Base-by-base conservation (phyloP, 352 stramenopile species). In the Paralagenidium karlingii region DNA sequence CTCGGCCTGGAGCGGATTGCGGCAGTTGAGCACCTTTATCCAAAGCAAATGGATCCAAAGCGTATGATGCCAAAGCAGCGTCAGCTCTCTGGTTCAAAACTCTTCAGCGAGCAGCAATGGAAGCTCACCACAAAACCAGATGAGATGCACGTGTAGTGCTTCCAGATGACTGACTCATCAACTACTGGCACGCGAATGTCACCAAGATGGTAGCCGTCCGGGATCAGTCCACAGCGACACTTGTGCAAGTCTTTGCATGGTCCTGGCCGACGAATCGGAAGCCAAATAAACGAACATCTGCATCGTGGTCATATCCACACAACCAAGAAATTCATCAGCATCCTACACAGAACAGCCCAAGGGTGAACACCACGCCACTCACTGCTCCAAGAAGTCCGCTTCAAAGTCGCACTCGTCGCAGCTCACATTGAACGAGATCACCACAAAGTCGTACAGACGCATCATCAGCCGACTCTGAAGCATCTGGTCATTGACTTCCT, bases 61-160 rank as follows among this genome's bases (percentile, higher is more conserved):
- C 13, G 28, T 13, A 33, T 13, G 28, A 33, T 33, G 28, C 28
- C 13, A 33, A 16, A 33, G 28, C 16, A 33, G 28, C 13, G 13
- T 16, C 16, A 13, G 16, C 13, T 16, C 28, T 33, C 28, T 13
- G 16, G 16, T 33, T 13, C 28, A 13, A 33, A 16, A 16, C 13
- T 33, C 13, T 13, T 13, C 13, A 33, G 28, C 28, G 28, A 33
- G 28, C 13, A 33, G 28, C 28, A 13, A n/a, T n/a, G n/a, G n/a
- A n/a, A n/a, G n/a, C n/a, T n/a, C 33, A 86, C 74, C 74, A 87
- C 84, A 26, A 87, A 84, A 12, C 74, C 56, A 19, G 69, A 61
- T 9, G 63, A 81, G 12, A 82, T 58, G 18, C 58, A 43, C 19
- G 66, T 67, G 37, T 87, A 87, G 44, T 81, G 64, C 21, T 67